Evolutionary conservation across 257 asterid genomes (phyloP).

Genomic region (Solanum bulbocastanum): DNA sequence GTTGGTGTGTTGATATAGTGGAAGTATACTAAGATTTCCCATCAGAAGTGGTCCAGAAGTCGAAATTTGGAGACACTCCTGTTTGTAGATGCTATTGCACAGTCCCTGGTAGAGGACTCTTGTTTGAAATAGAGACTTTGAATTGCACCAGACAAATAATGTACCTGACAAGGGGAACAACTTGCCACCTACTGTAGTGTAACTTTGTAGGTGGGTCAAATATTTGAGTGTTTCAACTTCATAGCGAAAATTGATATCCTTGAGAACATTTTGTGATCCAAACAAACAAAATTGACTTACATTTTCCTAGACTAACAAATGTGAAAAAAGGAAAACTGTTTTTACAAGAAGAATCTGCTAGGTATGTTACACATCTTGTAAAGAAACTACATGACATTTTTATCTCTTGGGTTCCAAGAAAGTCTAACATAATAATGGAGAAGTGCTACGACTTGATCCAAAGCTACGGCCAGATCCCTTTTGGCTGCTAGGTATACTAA

Average conservation of each 20-base stretch:
- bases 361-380: background rate
- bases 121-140: background rate
- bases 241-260: background rate
- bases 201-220: background rate
- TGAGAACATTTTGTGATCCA: background rate
- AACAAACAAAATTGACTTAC: conserved; percentile 10
- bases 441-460: conserved; percentile 16
- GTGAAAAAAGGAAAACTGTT: background rate
- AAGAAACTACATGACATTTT: background rate
- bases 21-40: background rate
- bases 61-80: background rate
- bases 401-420: background rate
- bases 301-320: background rate
- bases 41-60: background rate
- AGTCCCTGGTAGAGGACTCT: background rate
- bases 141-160: background rate
- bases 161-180: background rate
- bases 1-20: background rate
- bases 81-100: background rate
- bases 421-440: conserved; percentile 1
- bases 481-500: conserved; percentile 32
- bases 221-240: background rate
- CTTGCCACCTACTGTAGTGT: background rate
- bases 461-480: conserved; percentile 18
- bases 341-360: background rate